Evolutionary conservation across 2,329 filamentous ascomycete genomes (phyloP).

Genomic region (Colletotrichum incanum): DNA sequence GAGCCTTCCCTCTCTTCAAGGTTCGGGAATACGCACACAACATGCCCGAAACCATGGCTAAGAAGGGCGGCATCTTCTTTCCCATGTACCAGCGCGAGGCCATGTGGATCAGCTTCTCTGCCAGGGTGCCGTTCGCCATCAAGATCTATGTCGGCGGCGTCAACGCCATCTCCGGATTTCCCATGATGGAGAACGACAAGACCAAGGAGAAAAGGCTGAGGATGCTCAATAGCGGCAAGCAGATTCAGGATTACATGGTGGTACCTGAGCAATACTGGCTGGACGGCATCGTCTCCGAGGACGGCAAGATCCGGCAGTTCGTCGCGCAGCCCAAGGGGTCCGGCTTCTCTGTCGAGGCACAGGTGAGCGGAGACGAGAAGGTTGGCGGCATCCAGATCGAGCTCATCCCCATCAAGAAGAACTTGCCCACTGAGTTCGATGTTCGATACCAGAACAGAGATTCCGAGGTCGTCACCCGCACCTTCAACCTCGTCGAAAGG

Average conservation of each 20-base stretch:
- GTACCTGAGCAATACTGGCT: conserved; percentile 57
- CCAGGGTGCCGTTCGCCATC: conserved; percentile 52
- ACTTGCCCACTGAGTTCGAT: conserved; percentile 35
- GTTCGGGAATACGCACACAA: conserved; percentile 50
- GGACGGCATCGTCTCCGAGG: conserved; percentile 55
- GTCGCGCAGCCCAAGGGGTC: conserved; percentile 61
- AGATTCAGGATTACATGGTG: conserved; percentile 54
- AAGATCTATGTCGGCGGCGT: conserved; percentile 59
- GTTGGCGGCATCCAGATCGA: conserved; percentile 62
- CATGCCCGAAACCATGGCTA: conserved; percentile 53
- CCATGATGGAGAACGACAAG: conserved; percentile 44
- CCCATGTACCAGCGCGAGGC: conserved; percentile 62
- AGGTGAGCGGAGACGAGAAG: conserved; percentile 59
- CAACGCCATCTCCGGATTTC: conserved; percentile 58
- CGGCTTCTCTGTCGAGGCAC: conserved; percentile 62
- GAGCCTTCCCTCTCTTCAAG: conserved; percentile 57
- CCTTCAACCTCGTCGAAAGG: conserved; percentile 34
- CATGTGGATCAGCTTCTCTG: conserved; percentile 56
- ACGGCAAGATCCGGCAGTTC: conserved; percentile 62
- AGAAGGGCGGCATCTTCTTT: conserved; percentile 62
- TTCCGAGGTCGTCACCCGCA: conserved; percentile 37
- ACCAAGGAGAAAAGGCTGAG: conserved; percentile 41
- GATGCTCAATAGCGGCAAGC: conserved; percentile 24
- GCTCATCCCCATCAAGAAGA: conserved; percentile 48
- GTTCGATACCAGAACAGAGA: conserved; percentile 39